A percentile compares a stretch with the other conserved stretches of the same genome.
phyloP scores from a whole-genome alignment of 2,329 filamentous ascomycete species.

The Drechslerella dactyloides region DNA sequence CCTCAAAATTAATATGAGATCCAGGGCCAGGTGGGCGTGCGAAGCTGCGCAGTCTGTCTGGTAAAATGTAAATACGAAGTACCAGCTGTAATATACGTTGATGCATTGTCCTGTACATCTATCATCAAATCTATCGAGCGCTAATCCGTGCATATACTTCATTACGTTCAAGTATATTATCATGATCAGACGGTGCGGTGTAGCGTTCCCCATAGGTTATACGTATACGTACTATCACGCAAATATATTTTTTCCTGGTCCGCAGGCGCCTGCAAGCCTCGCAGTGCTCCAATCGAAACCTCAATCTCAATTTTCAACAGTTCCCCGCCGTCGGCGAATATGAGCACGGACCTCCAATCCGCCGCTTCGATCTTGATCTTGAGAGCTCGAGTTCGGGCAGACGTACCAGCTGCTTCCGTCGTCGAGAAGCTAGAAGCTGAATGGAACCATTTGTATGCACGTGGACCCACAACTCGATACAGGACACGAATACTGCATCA shows the following conservation, averaged over 20 bases:
- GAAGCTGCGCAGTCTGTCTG: no score
- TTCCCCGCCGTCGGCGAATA: constrained; percentile 8
- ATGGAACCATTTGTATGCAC: constrained; percentile 43
- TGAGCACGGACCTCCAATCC: background rate
- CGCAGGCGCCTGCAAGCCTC: no score
- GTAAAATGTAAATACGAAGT: no score
- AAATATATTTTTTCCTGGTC: no score
- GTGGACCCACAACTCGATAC: constrained; percentile 34
- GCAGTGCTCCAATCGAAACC: background rate
- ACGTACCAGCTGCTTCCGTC: constrained; percentile 20
- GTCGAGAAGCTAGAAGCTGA: constrained; percentile 47
- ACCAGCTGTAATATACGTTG: no score
- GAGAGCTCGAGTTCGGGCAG: constrained; percentile 23
- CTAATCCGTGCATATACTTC: no score
- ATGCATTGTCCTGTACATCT: no score
- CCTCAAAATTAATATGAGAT: background rate
- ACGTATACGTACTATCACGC: no score
- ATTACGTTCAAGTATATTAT: background rate
- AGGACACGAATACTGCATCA: background rate
- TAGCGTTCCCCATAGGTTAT: no score
- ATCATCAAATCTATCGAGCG: no score
- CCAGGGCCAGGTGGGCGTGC: background rate
- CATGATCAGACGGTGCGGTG: constrained; percentile 2
- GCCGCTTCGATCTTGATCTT: background rate
- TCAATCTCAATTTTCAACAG: background rate